phyloP scores from a whole-genome alignment of 805 yeast genomes.

The Wickerhamiella lipophila region DNA sequence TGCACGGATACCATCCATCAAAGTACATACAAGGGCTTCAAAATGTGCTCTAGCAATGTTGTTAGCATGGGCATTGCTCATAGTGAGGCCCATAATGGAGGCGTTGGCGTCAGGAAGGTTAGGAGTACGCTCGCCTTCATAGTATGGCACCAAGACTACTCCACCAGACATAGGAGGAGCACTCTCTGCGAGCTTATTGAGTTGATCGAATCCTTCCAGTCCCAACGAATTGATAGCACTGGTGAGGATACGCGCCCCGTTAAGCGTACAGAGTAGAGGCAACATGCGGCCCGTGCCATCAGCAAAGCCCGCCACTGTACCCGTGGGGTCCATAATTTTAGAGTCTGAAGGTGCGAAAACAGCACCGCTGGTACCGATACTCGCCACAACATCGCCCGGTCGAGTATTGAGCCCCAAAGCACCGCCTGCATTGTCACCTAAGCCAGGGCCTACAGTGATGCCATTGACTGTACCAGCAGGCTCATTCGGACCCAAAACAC shows the following conservation, averaged over 20 bases:
- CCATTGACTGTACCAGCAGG: constrained; percentile 16
- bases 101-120: constrained; percentile 21
- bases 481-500: constrained; percentile 16
- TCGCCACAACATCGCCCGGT: constrained; percentile 20
- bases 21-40: constrained; percentile 20
- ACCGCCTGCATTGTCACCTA: constrained; percentile 25
- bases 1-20: constrained; percentile 21
- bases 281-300: constrained; percentile 19
- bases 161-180: constrained; percentile 20
- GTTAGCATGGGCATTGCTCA: constrained; percentile 15
- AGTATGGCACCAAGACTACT: constrained; percentile 20
- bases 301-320: constrained; percentile 22
- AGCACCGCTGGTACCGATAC: constrained; percentile 23
- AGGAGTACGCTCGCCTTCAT: constrained; percentile 25
- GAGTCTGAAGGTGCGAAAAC: constrained; percentile 17
- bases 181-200: constrained; percentile 16
- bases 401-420: constrained; percentile 19
- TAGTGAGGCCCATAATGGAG: constrained; percentile 19
- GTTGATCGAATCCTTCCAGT: constrained; percentile 14
- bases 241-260: constrained; percentile 21
- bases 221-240: constrained; percentile 13
- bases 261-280: constrained; percentile 22
- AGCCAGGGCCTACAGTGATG: constrained; percentile 20
- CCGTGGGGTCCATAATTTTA: constrained; percentile 19
- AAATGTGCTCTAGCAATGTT: constrained; percentile 22